phyloP scores from a whole-genome alignment of 371 early-diverging fungal genomes.

The Mucor indicus region DNA sequence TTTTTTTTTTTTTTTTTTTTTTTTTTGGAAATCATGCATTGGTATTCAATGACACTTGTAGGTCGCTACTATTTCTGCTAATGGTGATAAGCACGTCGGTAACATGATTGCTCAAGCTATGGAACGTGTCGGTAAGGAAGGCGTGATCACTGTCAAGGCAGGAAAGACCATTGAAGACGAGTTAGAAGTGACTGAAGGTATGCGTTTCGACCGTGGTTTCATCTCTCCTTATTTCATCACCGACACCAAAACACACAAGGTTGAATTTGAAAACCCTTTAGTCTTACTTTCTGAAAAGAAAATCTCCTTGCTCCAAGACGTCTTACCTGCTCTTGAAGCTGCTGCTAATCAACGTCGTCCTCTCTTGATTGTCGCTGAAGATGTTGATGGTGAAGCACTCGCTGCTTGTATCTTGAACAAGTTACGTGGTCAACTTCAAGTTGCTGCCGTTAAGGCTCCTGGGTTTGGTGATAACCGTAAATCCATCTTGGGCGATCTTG shows the following conservation, averaged over 20 bases:
- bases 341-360: slow-evolving; percentile 95
- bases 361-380: slow-evolving; percentile 95
- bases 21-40: no score
- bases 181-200: slow-evolving; percentile 97
- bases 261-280: slow-evolving; percentile 97
- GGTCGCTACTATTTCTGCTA: slow-evolving; percentile 98
- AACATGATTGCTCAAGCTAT: slow-evolving; percentile 95
- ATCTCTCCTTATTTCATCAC: slow-evolving; percentile 99
- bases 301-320: slow-evolving; percentile 91
- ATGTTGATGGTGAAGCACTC: slow-evolving; percentile 97
- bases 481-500: slow-evolving; percentile 95
- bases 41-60: no score
- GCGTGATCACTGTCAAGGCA: slow-evolving; percentile 98
- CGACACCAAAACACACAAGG: slow-evolving; percentile 95
- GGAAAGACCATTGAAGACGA: slow-evolving; percentile 98
- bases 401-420: slow-evolving; percentile 98
- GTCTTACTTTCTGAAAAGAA: slow-evolving; percentile 95
- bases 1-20: neutral
- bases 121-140: slow-evolving; percentile 99
- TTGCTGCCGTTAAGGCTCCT: slow-evolving; percentile 96
- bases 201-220: slow-evolving; percentile 99
- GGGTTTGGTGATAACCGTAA: slow-evolving; percentile 99
- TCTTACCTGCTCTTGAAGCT: slow-evolving; percentile 93
- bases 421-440: slow-evolving; percentile 96
- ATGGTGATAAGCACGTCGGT: slow-evolving; percentile 96